Percentiles rank a stretch among this genome's conserved stretches.
Conservation (phyloP, 495 filamentous ascomycete genomes). For the Aspergillus cavernicola region DNA sequence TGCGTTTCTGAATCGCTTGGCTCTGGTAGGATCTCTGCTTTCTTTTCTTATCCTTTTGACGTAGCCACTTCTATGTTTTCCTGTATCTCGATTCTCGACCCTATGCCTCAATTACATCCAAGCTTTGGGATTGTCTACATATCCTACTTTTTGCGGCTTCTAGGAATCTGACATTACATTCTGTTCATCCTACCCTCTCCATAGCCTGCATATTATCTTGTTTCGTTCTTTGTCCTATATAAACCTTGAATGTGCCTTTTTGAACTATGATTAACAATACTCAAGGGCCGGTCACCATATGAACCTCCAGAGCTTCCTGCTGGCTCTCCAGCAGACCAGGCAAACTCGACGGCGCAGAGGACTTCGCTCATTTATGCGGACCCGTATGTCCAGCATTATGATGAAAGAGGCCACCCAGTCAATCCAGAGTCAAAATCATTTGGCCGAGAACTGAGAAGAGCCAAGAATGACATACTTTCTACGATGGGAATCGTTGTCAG, state of each 20-base stretch:
- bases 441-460: constrained; percentile 44
- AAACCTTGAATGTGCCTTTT: not conserved
- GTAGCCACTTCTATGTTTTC: not conserved
- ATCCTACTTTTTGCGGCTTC: no score
- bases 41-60: not conserved
- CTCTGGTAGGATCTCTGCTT: constrained; percentile 44
- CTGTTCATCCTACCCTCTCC: not conserved
- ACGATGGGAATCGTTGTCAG: constrained; percentile 52
- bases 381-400: constrained; percentile 59
- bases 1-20: constrained; percentile 48
- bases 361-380: constrained; percentile 42
- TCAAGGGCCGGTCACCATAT: constrained; percentile 70
- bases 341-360: constrained; percentile 20
- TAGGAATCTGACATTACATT: not conserved
- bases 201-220: not conserved
- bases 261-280: constrained; percentile 18
- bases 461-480: constrained; percentile 56
- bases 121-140: no score
- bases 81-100: not conserved
- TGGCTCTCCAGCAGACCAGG: constrained; percentile 15
- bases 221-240: not conserved
- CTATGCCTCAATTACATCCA: no score
- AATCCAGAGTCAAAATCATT: constrained; percentile 52
- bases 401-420: constrained; percentile 64
- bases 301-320: constrained; percentile 49